Conservation (phyloP, 1,284 basidiomycete genomes). For the Boletellus deceptivus region DNA sequence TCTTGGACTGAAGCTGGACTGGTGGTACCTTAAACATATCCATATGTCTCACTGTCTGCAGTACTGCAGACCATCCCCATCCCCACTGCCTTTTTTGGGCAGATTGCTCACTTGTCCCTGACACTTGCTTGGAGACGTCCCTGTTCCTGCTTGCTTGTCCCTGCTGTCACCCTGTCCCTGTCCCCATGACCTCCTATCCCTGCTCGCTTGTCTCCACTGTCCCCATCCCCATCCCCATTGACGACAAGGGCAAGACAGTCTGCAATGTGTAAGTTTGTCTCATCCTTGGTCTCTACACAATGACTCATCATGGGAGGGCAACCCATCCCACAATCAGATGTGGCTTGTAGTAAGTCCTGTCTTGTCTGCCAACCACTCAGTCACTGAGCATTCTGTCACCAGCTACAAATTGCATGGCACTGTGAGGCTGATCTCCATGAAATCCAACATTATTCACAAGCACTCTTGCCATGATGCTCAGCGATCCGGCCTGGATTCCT, state of each 20-base stretch:
- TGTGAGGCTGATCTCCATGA: constrained; percentile 81
- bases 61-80: too few relatives aligned
- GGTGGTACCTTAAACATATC: too few relatives aligned
- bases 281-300: neutral
- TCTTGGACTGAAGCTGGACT: too few relatives aligned
- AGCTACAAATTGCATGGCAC: constrained; percentile 80
- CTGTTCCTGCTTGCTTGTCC: too few relatives aligned
- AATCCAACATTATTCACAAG: constrained; percentile 81
- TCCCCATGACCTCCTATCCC: too few relatives aligned
- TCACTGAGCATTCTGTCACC: constrained; percentile 7
- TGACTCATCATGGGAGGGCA: constrained; percentile 14
- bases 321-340: constrained; percentile 32
- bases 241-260: constrained; percentile 88
- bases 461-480: constrained; percentile 74
- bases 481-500: constrained; percentile 42
- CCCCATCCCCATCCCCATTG: too few relatives aligned
- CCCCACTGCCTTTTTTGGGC: too few relatives aligned
- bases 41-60: too few relatives aligned
- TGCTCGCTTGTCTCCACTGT: too few relatives aligned
- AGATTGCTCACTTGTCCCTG: too few relatives aligned
- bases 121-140: too few relatives aligned
- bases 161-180: too few relatives aligned
- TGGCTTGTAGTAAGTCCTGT: constrained; percentile 57
- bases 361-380: constrained; percentile 6
- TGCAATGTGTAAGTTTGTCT: constrained; percentile 75